Percentiles rank a stretch among this genome's conserved stretches.
phyloP scores from a whole-genome alignment of 768 basidiomycete genomes.

The Lactarius trivialis region DNA sequence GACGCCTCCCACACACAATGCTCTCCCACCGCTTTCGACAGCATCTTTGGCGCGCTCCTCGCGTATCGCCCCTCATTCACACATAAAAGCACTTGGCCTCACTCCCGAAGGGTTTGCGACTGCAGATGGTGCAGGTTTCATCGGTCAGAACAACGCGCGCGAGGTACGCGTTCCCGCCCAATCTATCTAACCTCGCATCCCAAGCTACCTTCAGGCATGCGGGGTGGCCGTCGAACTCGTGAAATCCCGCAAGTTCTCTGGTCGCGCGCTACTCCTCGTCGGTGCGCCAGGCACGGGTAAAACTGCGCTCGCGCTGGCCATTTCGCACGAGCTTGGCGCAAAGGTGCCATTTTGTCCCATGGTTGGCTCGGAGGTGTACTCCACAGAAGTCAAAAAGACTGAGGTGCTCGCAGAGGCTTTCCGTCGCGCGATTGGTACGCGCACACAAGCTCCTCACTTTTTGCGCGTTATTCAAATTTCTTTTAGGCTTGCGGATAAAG shows the following conservation, averaged over 20 bases:
- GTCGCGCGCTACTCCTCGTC: conserved; percentile 84
- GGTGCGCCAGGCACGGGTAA: conserved; percentile 98
- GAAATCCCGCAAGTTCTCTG: conserved; percentile 89
- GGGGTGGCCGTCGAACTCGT: conserved; percentile 86
- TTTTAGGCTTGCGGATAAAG: conserved; percentile 88
- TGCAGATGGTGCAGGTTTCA: conserved; percentile 73
- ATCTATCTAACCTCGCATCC: neutral
- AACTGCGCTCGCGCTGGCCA: conserved; percentile 92
- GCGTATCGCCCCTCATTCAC: conserved; percentile 86
- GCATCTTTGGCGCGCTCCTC: conserved; percentile 60
- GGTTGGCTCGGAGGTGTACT: conserved; percentile 97
- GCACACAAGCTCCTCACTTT: neutral
- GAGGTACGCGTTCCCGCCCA: conserved; percentile 49
- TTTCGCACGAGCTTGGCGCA: conserved; percentile 87
- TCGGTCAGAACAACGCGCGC: conserved; percentile 84
- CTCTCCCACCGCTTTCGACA: conserved; percentile 61
- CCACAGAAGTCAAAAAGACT: conserved; percentile 97
- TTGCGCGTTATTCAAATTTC: neutral
- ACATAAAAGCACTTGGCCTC: conserved; percentile 94
- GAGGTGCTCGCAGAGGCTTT: conserved; percentile 95
- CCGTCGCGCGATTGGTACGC: conserved; percentile 88
- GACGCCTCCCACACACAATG: conserved; percentile 48
- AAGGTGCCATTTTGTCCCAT: conserved; percentile 99
- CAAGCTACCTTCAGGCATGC: conserved; percentile 55
- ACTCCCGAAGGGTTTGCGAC: conserved; percentile 75